Conservation (phyloP, 257 asterid species). For the Haberlea rhodopensis region DNA sequence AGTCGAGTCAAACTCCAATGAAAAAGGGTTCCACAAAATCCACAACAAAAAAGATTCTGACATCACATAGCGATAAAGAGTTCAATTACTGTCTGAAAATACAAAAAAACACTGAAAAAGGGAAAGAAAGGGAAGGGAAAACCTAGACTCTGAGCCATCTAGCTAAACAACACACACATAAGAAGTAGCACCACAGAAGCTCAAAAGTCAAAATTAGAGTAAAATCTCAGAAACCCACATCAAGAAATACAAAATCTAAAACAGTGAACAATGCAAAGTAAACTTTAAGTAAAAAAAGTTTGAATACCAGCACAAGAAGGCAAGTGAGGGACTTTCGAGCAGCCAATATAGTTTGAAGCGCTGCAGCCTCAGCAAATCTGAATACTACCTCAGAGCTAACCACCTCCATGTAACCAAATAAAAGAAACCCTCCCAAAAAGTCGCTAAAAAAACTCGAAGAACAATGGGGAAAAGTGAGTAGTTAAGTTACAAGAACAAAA, state of each 20-base stretch:
- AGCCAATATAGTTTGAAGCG: constrained; percentile 15
- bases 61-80: constrained; percentile 1
- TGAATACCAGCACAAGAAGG: constrained; percentile 58
- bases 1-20: neutral
- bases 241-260: constrained; percentile 22
- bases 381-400: neutral
- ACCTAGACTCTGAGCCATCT: too few species aligned
- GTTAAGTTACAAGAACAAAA: neutral
- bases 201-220: constrained; percentile 14
- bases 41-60: neutral
- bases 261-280: neutral
- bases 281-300: neutral
- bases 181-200: constrained; percentile 20
- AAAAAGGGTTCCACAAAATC: constrained; percentile 1
- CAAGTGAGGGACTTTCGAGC: constrained; percentile 57
- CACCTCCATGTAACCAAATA: neutral
- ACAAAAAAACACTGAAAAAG: neutral
- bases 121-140: constrained; percentile 13
- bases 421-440: neutral
- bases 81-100: constrained; percentile 10
- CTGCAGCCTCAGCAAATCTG: neutral
- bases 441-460: constrained; percentile 16
- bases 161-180: neutral
- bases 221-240: constrained; percentile 28
- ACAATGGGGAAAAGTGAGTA: neutral